A percentile compares a stretch with the other conserved stretches of the same genome.
Conservation (phyloP, 2,329 filamentous ascomycete genomes). For the Karstenula rhodostoma region DNA sequence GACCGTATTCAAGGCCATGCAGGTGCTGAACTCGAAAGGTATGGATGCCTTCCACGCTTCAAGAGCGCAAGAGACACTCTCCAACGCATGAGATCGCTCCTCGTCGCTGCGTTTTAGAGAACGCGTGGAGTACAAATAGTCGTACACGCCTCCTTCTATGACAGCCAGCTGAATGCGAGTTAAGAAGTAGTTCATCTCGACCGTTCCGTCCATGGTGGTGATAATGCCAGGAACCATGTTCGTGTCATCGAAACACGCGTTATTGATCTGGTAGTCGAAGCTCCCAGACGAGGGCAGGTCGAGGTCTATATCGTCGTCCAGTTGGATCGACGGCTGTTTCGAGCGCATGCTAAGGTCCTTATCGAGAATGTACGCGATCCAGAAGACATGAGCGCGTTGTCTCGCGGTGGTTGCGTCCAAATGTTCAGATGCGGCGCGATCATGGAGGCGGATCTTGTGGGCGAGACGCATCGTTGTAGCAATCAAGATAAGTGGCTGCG, state of each 20-base stretch:
- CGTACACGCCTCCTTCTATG: conserved; percentile 33
- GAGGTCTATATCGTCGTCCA: conserved; percentile 34
- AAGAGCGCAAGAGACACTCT: conserved; percentile 24
- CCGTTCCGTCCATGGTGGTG: conserved; percentile 24
- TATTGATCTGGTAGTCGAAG: conserved; percentile 17
- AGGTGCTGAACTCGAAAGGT: conserved; percentile 27
- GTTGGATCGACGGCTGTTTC: conserved; percentile 33
- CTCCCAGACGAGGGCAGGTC: conserved; percentile 27
- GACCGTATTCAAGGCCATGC: conserved; percentile 19
- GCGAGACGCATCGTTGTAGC: conserved; percentile 35
- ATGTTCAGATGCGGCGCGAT: conserved; percentile 23
- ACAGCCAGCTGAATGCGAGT: conserved; percentile 31
- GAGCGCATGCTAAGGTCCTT: conserved; percentile 37
- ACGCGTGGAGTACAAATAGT: conserved; percentile 32
- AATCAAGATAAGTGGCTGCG: conserved; percentile 36
- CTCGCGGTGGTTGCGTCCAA: conserved; percentile 23
- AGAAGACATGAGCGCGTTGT: conserved; percentile 39
- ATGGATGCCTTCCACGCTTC: conserved; percentile 32
- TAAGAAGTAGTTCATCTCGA: conserved; percentile 30
- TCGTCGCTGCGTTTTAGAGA: conserved; percentile 26
- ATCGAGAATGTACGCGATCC: conserved; percentile 43
- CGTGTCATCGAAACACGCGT: conserved; percentile 13
- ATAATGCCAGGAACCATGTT: conserved; percentile 21
- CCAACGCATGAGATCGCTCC: conserved; percentile 22
- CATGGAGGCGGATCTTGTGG: conserved; percentile 31